Conservation (phyloP, 2,329 filamentous ascomycete species). For the Colletotrichum spaethianum region DNA sequence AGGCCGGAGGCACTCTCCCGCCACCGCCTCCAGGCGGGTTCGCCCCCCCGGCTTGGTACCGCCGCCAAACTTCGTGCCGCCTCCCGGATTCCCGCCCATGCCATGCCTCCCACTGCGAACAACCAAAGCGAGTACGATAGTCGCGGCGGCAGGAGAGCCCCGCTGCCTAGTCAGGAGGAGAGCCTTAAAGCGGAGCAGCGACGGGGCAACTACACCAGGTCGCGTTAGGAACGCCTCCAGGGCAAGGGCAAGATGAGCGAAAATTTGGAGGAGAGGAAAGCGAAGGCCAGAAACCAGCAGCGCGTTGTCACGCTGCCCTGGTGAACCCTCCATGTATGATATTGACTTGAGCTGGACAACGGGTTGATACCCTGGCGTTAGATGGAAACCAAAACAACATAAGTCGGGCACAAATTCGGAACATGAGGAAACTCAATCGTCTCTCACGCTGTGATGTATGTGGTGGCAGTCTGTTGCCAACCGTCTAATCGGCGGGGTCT, state of each 20-base stretch:
- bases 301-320: background rate
- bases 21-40: constrained; percentile 55
- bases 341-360: constrained; percentile 8
- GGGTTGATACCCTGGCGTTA: constrained; percentile 39
- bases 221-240: constrained; percentile 39
- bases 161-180: constrained; percentile 87
- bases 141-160: constrained; percentile 68
- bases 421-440: background rate
- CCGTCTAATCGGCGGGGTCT: constrained; percentile 1
- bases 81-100: constrained; percentile 59
- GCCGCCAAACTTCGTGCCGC: constrained; percentile 58
- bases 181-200: constrained; percentile 84
- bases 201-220: constrained; percentile 71
- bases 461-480: background rate
- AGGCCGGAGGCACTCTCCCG: constrained; percentile 74
- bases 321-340: constrained; percentile 5
- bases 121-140: constrained; percentile 51
- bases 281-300: background rate
- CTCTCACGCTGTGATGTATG: background rate
- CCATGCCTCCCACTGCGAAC: constrained; percentile 48
- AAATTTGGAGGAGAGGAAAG: background rate
- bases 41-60: constrained; percentile 66
- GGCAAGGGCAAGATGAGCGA: background rate
- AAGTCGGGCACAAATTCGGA: background rate
- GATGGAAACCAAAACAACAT: constrained; percentile 15